Base-by-base conservation (phyloP, 306 rosid species). In the Argentina anserina region DNA sequence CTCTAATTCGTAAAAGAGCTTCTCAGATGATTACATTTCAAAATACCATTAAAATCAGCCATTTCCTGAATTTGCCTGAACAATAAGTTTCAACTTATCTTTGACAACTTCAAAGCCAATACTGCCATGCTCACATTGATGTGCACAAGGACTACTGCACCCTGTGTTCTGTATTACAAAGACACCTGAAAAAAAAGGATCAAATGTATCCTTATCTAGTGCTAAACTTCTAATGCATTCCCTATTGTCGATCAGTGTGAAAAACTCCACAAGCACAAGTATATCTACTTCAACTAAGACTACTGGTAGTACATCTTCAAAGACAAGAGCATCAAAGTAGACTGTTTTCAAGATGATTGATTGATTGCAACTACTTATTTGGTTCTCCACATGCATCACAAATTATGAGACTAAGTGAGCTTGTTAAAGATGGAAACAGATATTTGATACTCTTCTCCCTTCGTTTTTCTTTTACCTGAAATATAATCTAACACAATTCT, bases 371-470 rank as follows among this genome's bases (percentile, higher is more conserved):
- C 43, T 37, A 69, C 25, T 40, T 50, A n/a, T 46, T 45, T 4
- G 20, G 63, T 58, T 71, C 65, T 23, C 29, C 9, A 17, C 46
- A 33, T 53, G 73, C 55, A 52, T 64, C 17, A 69, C 56, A 40
- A 28, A 56, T 6, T 15, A 36, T 10, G 45, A 18, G 23, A 20
- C 65, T 52, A 29, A 13, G 20, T 6, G n/a, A n/a, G n/a, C 68
- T 42, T 46, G 69, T 45, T 25, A 59, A 76, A 36, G 28, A 47
- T 17, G 53, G 5, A 56, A 17, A 67, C 20, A 52, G 53, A 29
- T 14, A 9, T 17, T 28, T 68, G 11, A 68, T 23, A 65, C 2
- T 40, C 23, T 23, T 21, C 9, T 9, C 23, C 36, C 39, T 8
- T 3, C 6, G 0, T 1, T 15, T 46, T 13, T 45, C 39, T 21